Percentiles rank a stretch among this genome's conserved stretches.
These are phyloP conservation scores for Gossypium armourianum DNA, from an alignment of 441 rosid species.

Conservation along the genomic window DNA sequence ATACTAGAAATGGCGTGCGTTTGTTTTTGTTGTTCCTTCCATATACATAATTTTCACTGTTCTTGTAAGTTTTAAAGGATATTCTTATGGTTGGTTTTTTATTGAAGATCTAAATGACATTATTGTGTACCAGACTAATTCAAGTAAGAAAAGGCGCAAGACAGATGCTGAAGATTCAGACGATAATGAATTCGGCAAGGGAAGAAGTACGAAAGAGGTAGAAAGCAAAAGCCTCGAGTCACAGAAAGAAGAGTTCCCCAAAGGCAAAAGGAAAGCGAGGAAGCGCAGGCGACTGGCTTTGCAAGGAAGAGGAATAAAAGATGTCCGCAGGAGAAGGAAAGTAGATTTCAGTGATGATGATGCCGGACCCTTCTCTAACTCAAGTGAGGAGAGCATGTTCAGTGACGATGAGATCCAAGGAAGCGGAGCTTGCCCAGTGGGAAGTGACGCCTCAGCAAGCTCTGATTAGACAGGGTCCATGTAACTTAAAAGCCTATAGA, in stretches of 20 bases:
- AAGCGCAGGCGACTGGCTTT: slow-evolving; percentile 55
- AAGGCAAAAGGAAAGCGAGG: slow-evolving; percentile 75
- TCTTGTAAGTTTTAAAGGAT: not conserved
- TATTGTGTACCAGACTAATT: slow-evolving; percentile 50
- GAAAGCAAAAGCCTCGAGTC: slow-evolving; percentile 46
- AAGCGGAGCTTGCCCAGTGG: slow-evolving; percentile 29
- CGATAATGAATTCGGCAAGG: slow-evolving; percentile 44
- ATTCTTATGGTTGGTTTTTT: not conserved
- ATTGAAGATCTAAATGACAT: slow-evolving; percentile 12
- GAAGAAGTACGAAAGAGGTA: slow-evolving; percentile 30
- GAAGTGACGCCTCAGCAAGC: slow-evolving; percentile 51
- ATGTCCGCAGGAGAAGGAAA: slow-evolving; percentile 41
- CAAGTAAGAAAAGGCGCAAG: slow-evolving; percentile 76
- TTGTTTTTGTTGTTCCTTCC: not conserved
- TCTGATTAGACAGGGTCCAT: slow-evolving; percentile 42
- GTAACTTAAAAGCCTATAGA: slow-evolving; percentile 7
- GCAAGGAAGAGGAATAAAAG: slow-evolving; percentile 62
- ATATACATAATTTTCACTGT: not conserved
- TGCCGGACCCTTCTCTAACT: slow-evolving; percentile 43
- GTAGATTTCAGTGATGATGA: slow-evolving; percentile 39
- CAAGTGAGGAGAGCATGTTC: slow-evolving; percentile 60
- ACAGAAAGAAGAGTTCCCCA: slow-evolving; percentile 63
- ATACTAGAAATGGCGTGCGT: not conserved
- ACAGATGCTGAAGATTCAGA: slow-evolving; percentile 64
- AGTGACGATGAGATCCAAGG: slow-evolving; percentile 54